phyloP scores from a whole-genome alignment of 441 rosid species.

The Eruca vesicaria region DNA sequence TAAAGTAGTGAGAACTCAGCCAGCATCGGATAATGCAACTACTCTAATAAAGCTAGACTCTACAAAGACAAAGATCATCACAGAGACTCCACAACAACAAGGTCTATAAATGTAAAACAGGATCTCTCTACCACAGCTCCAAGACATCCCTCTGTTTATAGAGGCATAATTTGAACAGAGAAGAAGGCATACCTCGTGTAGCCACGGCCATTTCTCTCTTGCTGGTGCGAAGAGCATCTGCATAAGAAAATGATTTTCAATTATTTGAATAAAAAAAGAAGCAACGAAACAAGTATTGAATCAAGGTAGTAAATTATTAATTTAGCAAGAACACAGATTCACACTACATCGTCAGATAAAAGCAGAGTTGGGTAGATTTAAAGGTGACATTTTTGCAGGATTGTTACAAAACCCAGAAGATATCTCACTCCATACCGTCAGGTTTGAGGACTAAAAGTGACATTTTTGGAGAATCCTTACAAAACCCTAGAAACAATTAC shows the following conservation, averaged over 20 bases:
- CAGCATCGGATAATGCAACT: not conserved
- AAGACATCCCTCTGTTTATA: not conserved
- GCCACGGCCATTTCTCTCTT: constrained; percentile 94
- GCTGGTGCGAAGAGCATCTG: constrained; percentile 83
- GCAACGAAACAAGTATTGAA: not conserved
- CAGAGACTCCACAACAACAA: no score
- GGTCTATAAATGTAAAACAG: not conserved
- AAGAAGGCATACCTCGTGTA: constrained; percentile 60
- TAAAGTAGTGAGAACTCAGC: not conserved
- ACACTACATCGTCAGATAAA: not conserved
- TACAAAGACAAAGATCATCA: no score
- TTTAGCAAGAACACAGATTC: not conserved
- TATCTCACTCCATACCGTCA: not conserved
- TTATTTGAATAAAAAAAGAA: not conserved
- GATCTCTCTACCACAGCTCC: not conserved
- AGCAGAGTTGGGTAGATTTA: not conserved
- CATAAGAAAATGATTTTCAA: not conserved
- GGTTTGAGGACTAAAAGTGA: not conserved
- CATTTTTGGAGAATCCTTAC: not conserved
- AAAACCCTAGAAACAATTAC: not conserved
- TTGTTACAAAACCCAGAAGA: not conserved
- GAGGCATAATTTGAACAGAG: not conserved
- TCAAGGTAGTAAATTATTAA: not conserved
- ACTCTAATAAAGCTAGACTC: not conserved
- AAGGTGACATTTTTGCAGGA: not conserved